Conservation (phyloP, 2,329 filamentous ascomycete species). For the Malbranchea zuffiana region DNA sequence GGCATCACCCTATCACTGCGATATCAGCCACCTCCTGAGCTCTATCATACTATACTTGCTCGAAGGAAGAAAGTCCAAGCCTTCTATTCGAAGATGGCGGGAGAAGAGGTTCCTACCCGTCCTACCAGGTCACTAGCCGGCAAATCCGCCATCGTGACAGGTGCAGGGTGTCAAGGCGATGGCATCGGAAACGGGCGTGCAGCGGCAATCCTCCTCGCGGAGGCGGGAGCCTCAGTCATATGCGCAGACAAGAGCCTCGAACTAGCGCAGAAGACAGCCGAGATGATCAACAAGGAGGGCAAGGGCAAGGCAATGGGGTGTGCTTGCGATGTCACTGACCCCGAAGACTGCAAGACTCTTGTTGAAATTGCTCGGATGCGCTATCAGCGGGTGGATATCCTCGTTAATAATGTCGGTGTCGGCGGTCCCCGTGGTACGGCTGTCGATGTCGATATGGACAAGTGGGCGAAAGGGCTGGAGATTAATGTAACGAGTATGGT, state of each 20-base stretch:
- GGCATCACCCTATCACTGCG: no score
- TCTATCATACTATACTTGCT: no score
- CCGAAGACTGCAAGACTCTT: slow-evolving; percentile 40
- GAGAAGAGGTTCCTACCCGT: slow-evolving; percentile 11
- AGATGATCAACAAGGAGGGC: slow-evolving; percentile 38
- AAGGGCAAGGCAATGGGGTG: slow-evolving; percentile 35
- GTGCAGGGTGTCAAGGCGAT: slow-evolving; percentile 46
- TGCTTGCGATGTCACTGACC: slow-evolving; percentile 45
- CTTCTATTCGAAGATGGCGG: neutral
- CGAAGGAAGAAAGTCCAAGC: no score
- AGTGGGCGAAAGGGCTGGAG: slow-evolving; percentile 48
- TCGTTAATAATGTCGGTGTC: slow-evolving; percentile 56
- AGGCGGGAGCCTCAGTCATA: slow-evolving; percentile 48
- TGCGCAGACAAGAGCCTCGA: slow-evolving; percentile 45
- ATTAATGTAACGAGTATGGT: slow-evolving; percentile 58
- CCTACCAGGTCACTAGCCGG: slow-evolving; percentile 16
- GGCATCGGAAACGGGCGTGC: slow-evolving; percentile 52
- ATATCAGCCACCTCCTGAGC: no score
- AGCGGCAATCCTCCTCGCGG: slow-evolving; percentile 48
- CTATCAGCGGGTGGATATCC: slow-evolving; percentile 50
- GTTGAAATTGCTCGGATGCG: slow-evolving; percentile 33
- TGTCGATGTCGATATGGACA: slow-evolving; percentile 48
- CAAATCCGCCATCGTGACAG: slow-evolving; percentile 42
- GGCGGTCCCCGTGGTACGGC: slow-evolving; percentile 50
- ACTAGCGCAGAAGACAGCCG: slow-evolving; percentile 44